phyloP scores from a whole-genome alignment of 1,139 yeast species.

The Saccharomycopsis crataegensis region DNA sequence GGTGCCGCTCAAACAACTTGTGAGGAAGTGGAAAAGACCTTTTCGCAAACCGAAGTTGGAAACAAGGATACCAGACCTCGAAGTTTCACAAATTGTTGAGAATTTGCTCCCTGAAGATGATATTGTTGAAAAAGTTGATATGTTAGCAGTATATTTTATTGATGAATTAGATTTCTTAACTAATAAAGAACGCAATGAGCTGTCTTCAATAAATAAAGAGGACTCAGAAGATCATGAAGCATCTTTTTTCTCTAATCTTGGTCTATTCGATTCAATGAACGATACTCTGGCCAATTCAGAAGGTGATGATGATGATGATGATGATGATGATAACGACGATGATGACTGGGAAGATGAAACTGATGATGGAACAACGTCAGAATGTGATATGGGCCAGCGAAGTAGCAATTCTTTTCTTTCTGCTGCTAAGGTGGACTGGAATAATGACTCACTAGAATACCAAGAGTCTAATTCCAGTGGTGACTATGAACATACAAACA shows the following conservation, averaged over 20 bases:
- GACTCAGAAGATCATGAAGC: constrained; percentile 1
- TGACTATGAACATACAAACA: not conserved
- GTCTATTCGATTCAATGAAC: not conserved
- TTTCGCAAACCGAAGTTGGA: not conserved
- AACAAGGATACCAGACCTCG: not conserved
- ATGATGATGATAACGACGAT: not conserved
- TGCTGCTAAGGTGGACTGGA: constrained; percentile 11
- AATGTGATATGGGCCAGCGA: not conserved
- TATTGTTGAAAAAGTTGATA: constrained; percentile 44
- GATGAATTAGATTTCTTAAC: constrained; percentile 52
- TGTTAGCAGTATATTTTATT: constrained; percentile 70
- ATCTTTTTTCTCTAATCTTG: constrained; percentile 6
- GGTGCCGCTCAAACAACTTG: not conserved
- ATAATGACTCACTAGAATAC: constrained; percentile 7
- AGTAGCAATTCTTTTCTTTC: constrained; percentile 3
- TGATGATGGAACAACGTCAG: not conserved
- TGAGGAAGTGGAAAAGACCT: not conserved
- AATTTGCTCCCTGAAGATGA: not conserved
- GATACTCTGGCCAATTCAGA: not conserved
- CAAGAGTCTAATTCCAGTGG: not conserved
- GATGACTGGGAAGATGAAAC: constrained; percentile 4
- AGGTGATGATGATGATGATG: not conserved
- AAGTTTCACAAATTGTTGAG: not conserved
- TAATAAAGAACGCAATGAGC: constrained; percentile 13
- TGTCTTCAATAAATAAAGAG: not conserved